A percentile compares a stretch with the other conserved stretches of the same genome.
phyloP scores from a whole-genome alignment of 768 basidiomycete genomes.

The Boletus speciosus region DNA sequence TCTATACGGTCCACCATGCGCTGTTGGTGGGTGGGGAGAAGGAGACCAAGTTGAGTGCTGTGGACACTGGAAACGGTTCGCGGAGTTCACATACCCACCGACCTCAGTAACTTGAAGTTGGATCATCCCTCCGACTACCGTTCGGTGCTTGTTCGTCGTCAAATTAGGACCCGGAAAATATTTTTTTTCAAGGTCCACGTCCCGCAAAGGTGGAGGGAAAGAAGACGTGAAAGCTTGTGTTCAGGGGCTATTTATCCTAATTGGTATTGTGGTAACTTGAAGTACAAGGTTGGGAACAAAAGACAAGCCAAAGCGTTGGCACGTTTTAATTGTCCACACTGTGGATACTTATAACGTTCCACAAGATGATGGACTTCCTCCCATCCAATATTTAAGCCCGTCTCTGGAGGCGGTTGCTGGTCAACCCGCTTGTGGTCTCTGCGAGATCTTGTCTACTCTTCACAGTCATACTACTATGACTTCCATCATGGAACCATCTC shows the following conservation, averaged over 20 bases:
- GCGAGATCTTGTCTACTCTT: conserved; percentile 11
- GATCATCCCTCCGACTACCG: neutral
- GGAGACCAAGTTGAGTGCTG: neutral
- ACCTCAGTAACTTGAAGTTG: no score
- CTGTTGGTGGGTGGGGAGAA: neutral
- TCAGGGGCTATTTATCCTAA: conserved; percentile 19
- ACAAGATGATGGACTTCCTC: neutral
- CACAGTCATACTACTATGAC: neutral
- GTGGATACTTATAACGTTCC: conserved; percentile 4
- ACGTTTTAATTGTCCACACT: conserved; percentile 17
- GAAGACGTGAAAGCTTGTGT: neutral
- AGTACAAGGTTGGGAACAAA: conserved; percentile 16
- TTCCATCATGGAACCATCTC: conserved; percentile 28
- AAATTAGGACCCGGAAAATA: neutral
- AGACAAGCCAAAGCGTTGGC: neutral
- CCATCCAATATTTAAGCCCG: conserved; percentile 7
- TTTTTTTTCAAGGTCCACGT: neutral
- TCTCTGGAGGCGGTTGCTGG: conserved; percentile 23
- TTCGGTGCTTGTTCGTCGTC: neutral
- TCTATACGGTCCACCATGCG: neutral
- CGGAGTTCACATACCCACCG: conserved; percentile 3
- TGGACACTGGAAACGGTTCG: no score
- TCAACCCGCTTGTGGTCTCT: conserved; percentile 15
- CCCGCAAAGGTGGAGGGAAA: neutral
- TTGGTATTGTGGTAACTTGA: neutral